phyloP scores from a whole-genome alignment of 768 basidiomycete species.

The Asterophora lycoperdoides region DNA sequence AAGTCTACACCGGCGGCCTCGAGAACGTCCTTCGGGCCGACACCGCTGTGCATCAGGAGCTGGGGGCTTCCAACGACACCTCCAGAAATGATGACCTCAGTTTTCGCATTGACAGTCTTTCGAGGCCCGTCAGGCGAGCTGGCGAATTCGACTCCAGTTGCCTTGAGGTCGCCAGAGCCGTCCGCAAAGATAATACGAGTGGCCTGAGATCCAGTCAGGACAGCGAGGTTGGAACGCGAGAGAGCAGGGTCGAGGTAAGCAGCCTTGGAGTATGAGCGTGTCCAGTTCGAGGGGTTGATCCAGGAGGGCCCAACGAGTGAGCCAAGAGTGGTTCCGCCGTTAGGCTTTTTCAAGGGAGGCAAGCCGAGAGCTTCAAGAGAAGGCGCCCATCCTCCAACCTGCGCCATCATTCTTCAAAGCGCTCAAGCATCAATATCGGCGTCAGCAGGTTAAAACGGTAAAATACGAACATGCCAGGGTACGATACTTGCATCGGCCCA shows the following conservation, averaged over 20 bases:
- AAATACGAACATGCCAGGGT: conserved; percentile 18
- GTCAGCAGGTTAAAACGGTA: conserved; percentile 5
- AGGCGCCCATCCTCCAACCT: conserved; percentile 52
- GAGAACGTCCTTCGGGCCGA: conserved; percentile 52
- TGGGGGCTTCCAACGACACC: conserved; percentile 48
- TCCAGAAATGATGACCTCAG: conserved; percentile 46
- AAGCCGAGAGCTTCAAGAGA: conserved; percentile 42
- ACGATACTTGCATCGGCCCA: conserved; percentile 35
- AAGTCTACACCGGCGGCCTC: conserved; percentile 40
- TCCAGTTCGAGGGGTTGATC: conserved; percentile 61
- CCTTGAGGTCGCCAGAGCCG: conserved; percentile 36
- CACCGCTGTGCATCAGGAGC: conserved; percentile 52
- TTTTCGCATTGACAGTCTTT: conserved; percentile 18
- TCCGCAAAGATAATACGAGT: conserved; percentile 43
- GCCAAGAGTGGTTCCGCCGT: conserved; percentile 47
- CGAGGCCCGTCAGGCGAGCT: conserved; percentile 12
- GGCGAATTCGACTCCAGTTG: conserved; percentile 47
- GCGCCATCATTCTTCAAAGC: conserved; percentile 39
- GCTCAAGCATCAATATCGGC: not conserved
- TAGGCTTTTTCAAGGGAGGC: conserved; percentile 34
- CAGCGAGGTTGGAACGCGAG: conserved; percentile 56
- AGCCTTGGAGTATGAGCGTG: conserved; percentile 54
- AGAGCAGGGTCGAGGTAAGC: conserved; percentile 58
- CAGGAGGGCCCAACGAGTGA: conserved; percentile 51
- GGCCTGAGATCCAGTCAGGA: conserved; percentile 59